Conservation (phyloP, 345 rosid species). For the Lumnitzera racemosa region DNA sequence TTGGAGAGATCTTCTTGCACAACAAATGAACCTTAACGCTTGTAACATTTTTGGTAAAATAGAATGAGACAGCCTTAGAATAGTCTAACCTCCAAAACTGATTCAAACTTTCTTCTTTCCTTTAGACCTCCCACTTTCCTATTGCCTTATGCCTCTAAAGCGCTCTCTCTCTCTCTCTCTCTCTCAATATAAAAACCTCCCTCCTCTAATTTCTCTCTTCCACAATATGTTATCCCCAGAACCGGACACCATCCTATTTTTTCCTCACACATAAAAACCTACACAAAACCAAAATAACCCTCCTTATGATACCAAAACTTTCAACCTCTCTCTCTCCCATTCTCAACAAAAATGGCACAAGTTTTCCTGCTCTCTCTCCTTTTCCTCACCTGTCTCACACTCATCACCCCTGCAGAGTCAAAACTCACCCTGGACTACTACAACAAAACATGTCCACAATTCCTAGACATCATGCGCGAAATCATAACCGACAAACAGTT, state of each 20-base stretch:
- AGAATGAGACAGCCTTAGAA: no score
- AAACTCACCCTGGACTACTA: constrained; percentile 34
- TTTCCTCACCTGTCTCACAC: constrained; percentile 4
- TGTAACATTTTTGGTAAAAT: no score
- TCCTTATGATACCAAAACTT: background rate
- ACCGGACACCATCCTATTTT: background rate
- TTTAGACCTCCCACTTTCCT: background rate
- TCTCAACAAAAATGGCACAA: constrained; percentile 3
- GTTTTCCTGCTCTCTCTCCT: constrained; percentile 11
- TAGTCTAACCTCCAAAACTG: no score
- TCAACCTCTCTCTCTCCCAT: constrained; percentile 1
- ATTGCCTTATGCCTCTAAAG: background rate
- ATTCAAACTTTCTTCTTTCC: no score
- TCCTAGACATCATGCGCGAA: constrained; percentile 30
- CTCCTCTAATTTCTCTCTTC: constrained; percentile 25
- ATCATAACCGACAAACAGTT: constrained; percentile 43
- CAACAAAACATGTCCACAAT: constrained; percentile 46
- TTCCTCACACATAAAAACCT: background rate
- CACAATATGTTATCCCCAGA: constrained; percentile 2
- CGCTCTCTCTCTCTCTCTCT: background rate
- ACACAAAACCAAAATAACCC: background rate
- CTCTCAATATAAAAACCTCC: background rate
- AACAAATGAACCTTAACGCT: no score
- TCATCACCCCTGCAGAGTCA: constrained; percentile 9
- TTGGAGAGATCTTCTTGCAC: no score